Evolutionary conservation across 495 filamentous ascomycete genomes (phyloP), one percentile per base, ranked within the genome.

Genomic region (Lichenothelia convexa): DNA sequence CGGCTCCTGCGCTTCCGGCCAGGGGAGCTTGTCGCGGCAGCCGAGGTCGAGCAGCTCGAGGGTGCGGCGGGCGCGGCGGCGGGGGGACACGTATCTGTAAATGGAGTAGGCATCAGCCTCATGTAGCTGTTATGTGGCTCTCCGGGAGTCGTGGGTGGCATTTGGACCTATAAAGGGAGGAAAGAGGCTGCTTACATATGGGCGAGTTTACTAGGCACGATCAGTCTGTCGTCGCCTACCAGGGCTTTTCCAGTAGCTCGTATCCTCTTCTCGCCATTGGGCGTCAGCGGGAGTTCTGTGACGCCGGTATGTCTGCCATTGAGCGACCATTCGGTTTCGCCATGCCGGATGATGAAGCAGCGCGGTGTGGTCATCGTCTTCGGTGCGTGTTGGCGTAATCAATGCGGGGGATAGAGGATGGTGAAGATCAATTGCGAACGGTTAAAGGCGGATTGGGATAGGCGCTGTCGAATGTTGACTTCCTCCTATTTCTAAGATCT

Each of bases 281-380:
- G 56, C 1, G 89, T 97, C 7, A 97, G 63, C 0, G 82, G 72
- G 16, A 97, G 74, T 44, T 97, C 89, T 18, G 78, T 82, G 18
- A 60, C 68, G 32, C 87, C 81, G 0, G 89, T 97, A 61, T 97
- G 87, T 17, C 78, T 73, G 21, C 86, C 89, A 48, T 81, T 84
- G 26, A 94, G 69, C 1, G 86, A 93, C 89, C 89, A 97, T 66
- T 91, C 83, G 2, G 89, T 97, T 59, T 97, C 89, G 58, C 78
- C 78, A 52, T 97, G 89, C 45, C 89, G 80, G 60, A 89, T 64
- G 41, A 97, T 78, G 67, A 94, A 94, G 55, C 85, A 77, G 34
- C 85, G 70, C 4, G 89, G 85, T 7, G 78, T 71, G 3, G 59
- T 52, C 68, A 74, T 73, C 12, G 27, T 27, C 7, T 13, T 27